phyloP scores from a whole-genome alignment of 2,329 filamentous ascomycete species.

The Diaporthe vexans region DNA sequence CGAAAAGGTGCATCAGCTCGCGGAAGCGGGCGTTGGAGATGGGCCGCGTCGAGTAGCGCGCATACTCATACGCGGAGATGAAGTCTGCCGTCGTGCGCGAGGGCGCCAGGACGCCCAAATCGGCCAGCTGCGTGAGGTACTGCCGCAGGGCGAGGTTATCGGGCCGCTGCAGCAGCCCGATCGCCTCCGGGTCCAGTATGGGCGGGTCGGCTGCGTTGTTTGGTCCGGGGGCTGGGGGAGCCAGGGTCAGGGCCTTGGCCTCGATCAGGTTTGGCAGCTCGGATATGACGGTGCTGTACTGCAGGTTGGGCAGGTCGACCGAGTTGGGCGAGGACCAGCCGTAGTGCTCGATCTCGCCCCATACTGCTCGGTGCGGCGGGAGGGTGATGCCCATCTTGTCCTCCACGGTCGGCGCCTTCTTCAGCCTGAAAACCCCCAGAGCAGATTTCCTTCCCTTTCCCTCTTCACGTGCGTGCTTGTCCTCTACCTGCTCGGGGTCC shows the following conservation, averaged over 20 bases:
- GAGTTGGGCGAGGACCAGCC: slow-evolving; percentile 90
- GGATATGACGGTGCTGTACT: slow-evolving; percentile 84
- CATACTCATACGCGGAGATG: slow-evolving; percentile 82
- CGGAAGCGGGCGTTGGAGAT: slow-evolving; percentile 81
- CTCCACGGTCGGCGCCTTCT: slow-evolving; percentile 55
- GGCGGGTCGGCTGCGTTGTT: slow-evolving; percentile 49
- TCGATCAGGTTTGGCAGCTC: slow-evolving; percentile 93
- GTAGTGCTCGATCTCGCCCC: slow-evolving; percentile 87
- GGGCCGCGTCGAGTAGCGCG: slow-evolving; percentile 82
- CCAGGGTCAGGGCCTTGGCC: slow-evolving; percentile 90
- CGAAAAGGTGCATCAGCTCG: slow-evolving; percentile 86
- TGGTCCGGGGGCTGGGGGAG: slow-evolving; percentile 67
- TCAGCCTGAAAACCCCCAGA: slow-evolving; percentile 47
- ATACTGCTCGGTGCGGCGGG: slow-evolving; percentile 67
- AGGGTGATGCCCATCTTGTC: slow-evolving; percentile 62
- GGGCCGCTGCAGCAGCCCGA: slow-evolving; percentile 79
- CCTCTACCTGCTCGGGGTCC: slow-evolving; percentile 33
- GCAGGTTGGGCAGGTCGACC: slow-evolving; percentile 81
- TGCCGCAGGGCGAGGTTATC: slow-evolving; percentile 81
- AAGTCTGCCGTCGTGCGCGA: slow-evolving; percentile 71
- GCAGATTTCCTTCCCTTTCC: slow-evolving; percentile 42
- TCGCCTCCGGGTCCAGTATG: slow-evolving; percentile 75
- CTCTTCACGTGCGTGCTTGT: neutral
- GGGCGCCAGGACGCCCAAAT: slow-evolving; percentile 72
- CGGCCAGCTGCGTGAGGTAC: slow-evolving; percentile 80